phyloP scores from a whole-genome alignment of 208 protist species.

The Leishmania braziliensis region DNA sequence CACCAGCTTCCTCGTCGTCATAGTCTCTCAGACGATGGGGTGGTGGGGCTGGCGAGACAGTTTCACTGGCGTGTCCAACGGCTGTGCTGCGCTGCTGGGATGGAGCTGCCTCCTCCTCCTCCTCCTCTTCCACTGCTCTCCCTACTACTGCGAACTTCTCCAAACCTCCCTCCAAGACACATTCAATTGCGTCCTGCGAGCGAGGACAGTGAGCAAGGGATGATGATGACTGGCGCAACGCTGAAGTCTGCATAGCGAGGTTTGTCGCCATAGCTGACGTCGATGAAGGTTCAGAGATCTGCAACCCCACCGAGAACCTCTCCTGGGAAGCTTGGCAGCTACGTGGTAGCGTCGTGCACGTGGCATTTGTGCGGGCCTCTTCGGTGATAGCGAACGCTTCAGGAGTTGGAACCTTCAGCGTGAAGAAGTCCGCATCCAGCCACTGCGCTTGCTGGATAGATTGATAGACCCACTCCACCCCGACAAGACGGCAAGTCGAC shows the following conservation, averaged over 20 bases:
- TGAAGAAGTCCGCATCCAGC: slow-evolving; percentile 53
- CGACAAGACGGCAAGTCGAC: slow-evolving; percentile 48
- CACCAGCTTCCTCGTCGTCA: slow-evolving; percentile 32
- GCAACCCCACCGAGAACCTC: background rate
- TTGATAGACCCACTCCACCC: slow-evolving; percentile 53
- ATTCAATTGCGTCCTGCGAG: background rate
- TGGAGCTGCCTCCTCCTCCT: slow-evolving; percentile 23
- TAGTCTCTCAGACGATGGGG: slow-evolving; percentile 6
- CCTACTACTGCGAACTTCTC: background rate
- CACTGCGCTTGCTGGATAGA: slow-evolving; percentile 48
- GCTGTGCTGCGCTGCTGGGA: slow-evolving; percentile 17
- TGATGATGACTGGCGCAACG: background rate
- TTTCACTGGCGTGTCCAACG: background rate
- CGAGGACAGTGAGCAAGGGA: background rate
- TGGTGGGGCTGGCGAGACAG: background rate
- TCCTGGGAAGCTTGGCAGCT: slow-evolving; percentile 2
- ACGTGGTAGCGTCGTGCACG: background rate
- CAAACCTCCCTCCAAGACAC: background rate
- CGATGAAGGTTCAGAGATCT: background rate
- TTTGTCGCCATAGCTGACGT: slow-evolving; percentile 4
- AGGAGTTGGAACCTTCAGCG: slow-evolving; percentile 34
- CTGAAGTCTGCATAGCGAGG: background rate
- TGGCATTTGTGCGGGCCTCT: background rate
- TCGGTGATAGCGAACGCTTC: slow-evolving; percentile 23
- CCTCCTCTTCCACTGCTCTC: slow-evolving; percentile 2